phyloP scores from a whole-genome alignment of 148 eudicot genomes.

The Oxyria digyna region DNA sequence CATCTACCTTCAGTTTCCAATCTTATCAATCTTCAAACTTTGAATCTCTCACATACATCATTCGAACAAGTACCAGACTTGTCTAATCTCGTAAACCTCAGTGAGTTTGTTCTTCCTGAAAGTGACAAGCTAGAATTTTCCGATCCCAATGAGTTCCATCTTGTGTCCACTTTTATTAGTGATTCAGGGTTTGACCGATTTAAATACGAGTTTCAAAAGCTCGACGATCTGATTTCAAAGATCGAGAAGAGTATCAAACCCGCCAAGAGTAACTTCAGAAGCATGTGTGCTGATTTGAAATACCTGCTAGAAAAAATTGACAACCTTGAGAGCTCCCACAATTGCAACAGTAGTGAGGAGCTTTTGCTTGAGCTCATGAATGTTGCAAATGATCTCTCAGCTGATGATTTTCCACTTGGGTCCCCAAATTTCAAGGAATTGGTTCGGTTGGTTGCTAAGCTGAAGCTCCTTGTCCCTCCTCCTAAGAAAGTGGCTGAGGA shows the following conservation, averaged over 20 bases:
- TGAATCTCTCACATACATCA: not conserved
- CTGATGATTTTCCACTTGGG: too few species aligned
- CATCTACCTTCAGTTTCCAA: not conserved
- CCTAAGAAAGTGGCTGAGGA: too few species aligned
- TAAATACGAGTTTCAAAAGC: not conserved
- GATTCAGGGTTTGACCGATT: not conserved
- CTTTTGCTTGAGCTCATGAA: too few species aligned
- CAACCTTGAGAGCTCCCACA: too few species aligned
- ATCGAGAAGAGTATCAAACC: not conserved
- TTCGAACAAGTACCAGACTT: not conserved
- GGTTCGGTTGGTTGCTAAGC: too few species aligned
- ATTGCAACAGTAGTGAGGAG: too few species aligned
- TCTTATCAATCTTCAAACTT: not conserved
- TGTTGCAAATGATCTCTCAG: too few species aligned
- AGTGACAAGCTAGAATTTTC: not conserved
- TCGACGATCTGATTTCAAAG: not conserved
- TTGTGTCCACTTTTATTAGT: not conserved
- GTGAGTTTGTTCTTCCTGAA: not conserved
- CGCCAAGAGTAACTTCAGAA: too few species aligned
- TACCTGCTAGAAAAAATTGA: too few species aligned
- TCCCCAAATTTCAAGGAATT: too few species aligned
- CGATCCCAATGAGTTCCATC: not conserved
- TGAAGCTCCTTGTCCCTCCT: too few species aligned
- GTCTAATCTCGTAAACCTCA: not conserved
- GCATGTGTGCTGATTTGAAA: too few species aligned